Evolutionary conservation across 352 stramenopile genomes (phyloP).

Genomic region (Globisporangium polare): DNA sequence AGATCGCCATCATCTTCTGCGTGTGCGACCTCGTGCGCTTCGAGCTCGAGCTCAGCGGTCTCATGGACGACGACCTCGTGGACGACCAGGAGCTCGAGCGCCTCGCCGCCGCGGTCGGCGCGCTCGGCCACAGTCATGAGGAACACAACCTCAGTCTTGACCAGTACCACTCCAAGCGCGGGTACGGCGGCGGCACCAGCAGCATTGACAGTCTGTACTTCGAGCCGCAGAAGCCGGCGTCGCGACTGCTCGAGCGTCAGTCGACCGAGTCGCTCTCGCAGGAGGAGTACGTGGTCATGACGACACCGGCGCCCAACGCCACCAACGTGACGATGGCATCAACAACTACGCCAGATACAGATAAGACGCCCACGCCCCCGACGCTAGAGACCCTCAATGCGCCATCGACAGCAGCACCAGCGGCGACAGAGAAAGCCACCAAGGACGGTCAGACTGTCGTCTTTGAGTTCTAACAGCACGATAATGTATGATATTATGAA

Average conservation of each 20-base stretch:
- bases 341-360: not conserved
- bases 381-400: constrained; percentile 8
- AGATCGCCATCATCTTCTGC: constrained; percentile 67
- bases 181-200: no score
- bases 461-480: constrained; percentile 14
- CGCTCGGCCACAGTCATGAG: not conserved
- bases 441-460: not conserved
- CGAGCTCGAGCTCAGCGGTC: constrained; percentile 63
- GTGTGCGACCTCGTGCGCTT: constrained; percentile 67
- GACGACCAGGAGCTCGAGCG: constrained; percentile 25
- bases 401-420: not conserved
- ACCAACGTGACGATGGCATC: not conserved
- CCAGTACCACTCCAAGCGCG: not conserved
- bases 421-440: not conserved
- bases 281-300: constrained; percentile 15
- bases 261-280: constrained; percentile 14
- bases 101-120: constrained; percentile 6
- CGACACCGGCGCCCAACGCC: not conserved
- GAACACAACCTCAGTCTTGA: not conserved
- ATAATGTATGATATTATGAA: constrained; percentile 4
- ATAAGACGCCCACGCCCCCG: not conserved
- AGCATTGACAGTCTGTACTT: not conserved
- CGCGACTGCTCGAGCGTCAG: constrained; percentile 4
- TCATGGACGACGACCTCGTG: constrained; percentile 48
- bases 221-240: not conserved